Conservation (phyloP, 805 yeast genomes). For the Cyberlindnera americana region DNA sequence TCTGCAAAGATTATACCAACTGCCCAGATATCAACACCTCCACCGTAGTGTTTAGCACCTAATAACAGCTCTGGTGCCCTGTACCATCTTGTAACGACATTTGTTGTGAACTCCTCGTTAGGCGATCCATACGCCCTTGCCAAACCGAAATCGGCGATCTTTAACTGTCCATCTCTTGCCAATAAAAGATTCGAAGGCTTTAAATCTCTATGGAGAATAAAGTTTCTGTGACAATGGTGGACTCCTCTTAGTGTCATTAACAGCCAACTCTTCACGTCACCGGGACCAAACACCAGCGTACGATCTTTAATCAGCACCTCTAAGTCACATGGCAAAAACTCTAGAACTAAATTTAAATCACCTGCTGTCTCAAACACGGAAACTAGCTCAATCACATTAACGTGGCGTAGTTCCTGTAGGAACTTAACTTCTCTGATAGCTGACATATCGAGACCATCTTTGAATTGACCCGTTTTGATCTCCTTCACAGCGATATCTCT, state of each 20-base stretch:
- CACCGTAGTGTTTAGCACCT: constrained; percentile 86
- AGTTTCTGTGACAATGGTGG: constrained; percentile 92
- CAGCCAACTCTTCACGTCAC: constrained; percentile 91
- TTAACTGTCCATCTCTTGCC: constrained; percentile 83
- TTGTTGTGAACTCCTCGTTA: constrained; percentile 76
- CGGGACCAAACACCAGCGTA: constrained; percentile 69
- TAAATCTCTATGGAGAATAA: constrained; percentile 85
- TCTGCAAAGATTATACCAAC: constrained; percentile 96
- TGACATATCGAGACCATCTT: constrained; percentile 96
- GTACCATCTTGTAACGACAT: constrained; percentile 98
- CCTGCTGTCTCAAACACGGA: constrained; percentile 76
- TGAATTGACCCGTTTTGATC: constrained; percentile 89
- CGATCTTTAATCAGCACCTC: constrained; percentile 86
- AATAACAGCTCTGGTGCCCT: constrained; percentile 91
- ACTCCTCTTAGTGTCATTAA: constrained; percentile 92
- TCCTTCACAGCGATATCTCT: constrained; percentile 87
- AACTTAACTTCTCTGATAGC: constrained; percentile 93
- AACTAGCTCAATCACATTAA: constrained; percentile 79
- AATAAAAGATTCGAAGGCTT: constrained; percentile 88
- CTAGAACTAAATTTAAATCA: constrained; percentile 80
- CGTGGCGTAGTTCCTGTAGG: constrained; percentile 73
- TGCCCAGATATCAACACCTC: constrained; percentile 93
- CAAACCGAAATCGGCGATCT: constrained; percentile 96
- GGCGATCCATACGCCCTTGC: constrained; percentile 83
- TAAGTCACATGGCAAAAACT: constrained; percentile 86